Evolutionary conservation across 345 rosid genomes (phyloP).

Genomic region (Salix purpurea): DNA sequence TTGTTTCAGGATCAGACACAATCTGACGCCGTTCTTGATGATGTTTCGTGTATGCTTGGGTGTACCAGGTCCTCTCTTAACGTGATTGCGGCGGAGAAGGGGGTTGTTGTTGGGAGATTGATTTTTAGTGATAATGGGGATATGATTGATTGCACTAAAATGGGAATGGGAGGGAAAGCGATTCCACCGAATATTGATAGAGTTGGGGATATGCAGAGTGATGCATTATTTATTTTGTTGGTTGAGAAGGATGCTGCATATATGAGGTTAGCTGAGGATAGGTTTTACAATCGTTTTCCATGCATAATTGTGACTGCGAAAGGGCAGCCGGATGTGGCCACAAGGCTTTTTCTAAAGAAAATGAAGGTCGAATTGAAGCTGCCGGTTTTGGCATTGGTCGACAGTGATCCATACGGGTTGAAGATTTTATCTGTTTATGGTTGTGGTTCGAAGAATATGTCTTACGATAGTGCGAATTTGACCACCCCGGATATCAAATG

Average conservation of each 20-base stretch:
- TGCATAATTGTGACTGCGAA: conserved; percentile 92
- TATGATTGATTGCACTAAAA: conserved; percentile 94
- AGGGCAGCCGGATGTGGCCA: conserved; percentile 97
- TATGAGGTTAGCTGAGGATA: conserved; percentile 86
- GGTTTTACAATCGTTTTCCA: conserved; percentile 91
- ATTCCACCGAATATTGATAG: conserved; percentile 92
- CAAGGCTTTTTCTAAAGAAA: conserved; percentile 85
- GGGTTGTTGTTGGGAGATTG: conserved; percentile 90
- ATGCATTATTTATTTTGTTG: conserved; percentile 74
- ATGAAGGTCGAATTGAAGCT: conserved; percentile 91
- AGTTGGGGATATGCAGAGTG: conserved; percentile 93
- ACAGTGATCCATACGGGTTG: conserved; percentile 92
- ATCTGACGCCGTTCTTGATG: conserved; percentile 80
- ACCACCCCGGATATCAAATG: conserved; percentile 96
- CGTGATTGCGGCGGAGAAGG: conserved; percentile 90
- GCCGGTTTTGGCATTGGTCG: conserved; percentile 92
- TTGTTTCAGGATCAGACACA: conserved; percentile 98
- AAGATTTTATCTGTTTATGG: conserved; percentile 92
- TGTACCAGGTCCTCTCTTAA: conserved; percentile 91
- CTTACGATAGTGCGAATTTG: conserved; percentile 88
- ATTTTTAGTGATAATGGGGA: conserved; percentile 95
- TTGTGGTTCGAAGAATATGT: conserved; percentile 98
- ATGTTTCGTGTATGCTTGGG: conserved; percentile 90
- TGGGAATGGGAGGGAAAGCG: conserved; percentile 99
- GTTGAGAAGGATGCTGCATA: conserved; percentile 98